A percentile compares a stretch with the other conserved stretches of the same genome.
These are phyloP conservation scores for maize (Zea mays) DNA, from an alignment of 176 grass and related monocot genomes.

Conservation along the genomic window DNA sequence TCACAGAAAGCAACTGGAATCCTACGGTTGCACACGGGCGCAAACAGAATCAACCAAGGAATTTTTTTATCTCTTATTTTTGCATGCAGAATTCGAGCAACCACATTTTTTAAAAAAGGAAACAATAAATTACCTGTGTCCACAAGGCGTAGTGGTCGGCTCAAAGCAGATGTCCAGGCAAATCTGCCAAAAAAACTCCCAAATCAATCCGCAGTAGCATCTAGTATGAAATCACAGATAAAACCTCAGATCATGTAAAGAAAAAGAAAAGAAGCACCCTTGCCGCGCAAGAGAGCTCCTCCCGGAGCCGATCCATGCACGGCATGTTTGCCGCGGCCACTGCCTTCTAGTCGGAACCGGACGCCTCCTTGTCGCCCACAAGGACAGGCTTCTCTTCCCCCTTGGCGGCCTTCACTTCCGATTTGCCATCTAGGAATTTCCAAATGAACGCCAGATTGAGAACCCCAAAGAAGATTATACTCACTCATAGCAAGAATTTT, in stretches of 20 bases:
- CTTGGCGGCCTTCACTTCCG: constrained; percentile 28
- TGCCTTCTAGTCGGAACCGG: constrained; percentile 22
- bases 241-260: no score
- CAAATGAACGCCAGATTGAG: constrained; percentile 10
- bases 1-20: no score
- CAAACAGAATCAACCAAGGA: no score
- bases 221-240: not conserved
- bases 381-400: constrained; percentile 19
- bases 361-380: constrained; percentile 29
- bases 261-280: constrained; percentile 19
- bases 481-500: not conserved
- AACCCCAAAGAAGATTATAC: not conserved
- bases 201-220: constrained; percentile 15
- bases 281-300: constrained; percentile 89
- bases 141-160: no score
- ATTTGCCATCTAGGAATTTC: constrained; percentile 21
- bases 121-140: no score
- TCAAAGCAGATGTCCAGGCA: no score
- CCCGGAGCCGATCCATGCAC: constrained; percentile 78
- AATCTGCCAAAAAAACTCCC: constrained; percentile 49
- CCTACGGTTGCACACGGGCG: no score
- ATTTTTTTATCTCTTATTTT: no score
- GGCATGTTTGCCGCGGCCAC: constrained; percentile 30
- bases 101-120: no score
- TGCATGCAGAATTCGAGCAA: no score